Evolutionary conservation across 495 filamentous ascomycete genomes (phyloP), one percentile per base, ranked within the genome.

Genomic region (Chlorociboria aeruginascens): DNA sequence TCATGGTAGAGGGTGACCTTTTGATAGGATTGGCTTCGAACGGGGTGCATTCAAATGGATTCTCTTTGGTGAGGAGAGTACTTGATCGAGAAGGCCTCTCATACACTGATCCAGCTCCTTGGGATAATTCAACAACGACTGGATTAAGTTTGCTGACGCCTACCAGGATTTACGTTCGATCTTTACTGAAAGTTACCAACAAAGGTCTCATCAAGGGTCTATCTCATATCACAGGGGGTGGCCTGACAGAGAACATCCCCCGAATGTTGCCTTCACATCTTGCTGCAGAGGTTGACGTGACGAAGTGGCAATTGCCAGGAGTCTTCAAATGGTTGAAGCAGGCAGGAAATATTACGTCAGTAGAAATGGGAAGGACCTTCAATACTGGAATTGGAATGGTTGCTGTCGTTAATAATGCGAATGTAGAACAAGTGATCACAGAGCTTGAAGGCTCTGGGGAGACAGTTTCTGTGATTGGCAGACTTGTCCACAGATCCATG

Each of bases 361-460:
- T 61, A 9, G 93, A 98, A 72, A 86, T 97, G 72, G 84, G 78
- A 31, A 72, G 86, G 48, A 85, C 85, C n/a, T 97, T 93, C 73
- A 98, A 98, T 68, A 86, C 78, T 17, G 92, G 92, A 45, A 62
- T 98, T 17, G 92, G 92, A 40, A 95, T 97, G 86, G 83, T 96
- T 3, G 61, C 90, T 7, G 88, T 86, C 7, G 87, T 95, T 0
- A 70, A 69, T 14, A 63, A 67, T 52, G 76, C 60, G 37, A 68
- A 79, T 43, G 76, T 57, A 0, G 71, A 77, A 29, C 66, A 66
- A 41, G 75, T 78, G 3, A 65, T 72, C 20, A 53, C 52, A 34
- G 67, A 72, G 7, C 63, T 95, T 33, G 63, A 73, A 59, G 65
- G 61, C 14, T 67, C 72, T 29, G 92, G 89, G 10, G 90, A 98